phyloP scores from a whole-genome alignment of 306 rosid species.

The Amphicarpaea edgeworthii region DNA sequence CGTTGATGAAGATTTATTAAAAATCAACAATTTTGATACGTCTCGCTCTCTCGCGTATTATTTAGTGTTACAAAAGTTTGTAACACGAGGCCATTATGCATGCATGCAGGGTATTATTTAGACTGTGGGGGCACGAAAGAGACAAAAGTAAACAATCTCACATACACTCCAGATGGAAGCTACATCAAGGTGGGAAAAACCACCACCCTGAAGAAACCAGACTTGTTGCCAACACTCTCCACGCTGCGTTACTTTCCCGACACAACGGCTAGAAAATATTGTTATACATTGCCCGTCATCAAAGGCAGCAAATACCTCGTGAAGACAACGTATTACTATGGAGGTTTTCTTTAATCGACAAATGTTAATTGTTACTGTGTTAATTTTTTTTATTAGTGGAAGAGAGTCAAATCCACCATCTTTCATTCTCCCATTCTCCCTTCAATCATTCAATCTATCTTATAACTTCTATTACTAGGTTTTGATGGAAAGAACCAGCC shows the following conservation, averaged over 20 bases:
- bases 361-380: too few relatives aligned
- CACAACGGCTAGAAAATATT: conserved; percentile 63
- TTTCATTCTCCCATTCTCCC: too few relatives aligned
- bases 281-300: conserved; percentile 67
- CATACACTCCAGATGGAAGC: conserved; percentile 64
- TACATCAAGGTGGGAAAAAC: conserved; percentile 62
- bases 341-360: too few relatives aligned
- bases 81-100: too few relatives aligned
- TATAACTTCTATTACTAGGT: too few relatives aligned
- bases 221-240: conserved; percentile 61
- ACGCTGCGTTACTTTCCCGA: conserved; percentile 81
- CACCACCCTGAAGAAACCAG: conserved; percentile 45
- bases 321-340: conserved; percentile 75
- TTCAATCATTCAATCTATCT: too few relatives aligned
- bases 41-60: too few relatives aligned
- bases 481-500: conserved; percentile 78
- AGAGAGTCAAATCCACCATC: too few relatives aligned
- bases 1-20: too few relatives aligned
- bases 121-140: conserved; percentile 63
- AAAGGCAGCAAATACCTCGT: conserved; percentile 68
- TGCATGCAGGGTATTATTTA: conserved; percentile 67
- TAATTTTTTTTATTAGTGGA: too few relatives aligned
- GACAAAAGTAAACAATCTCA: conserved; percentile 50
- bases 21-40: too few relatives aligned
- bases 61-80: too few relatives aligned